These are phyloP conservation scores for Anaeromyces robustus DNA, from an alignment of 192 early-diverging fungal genomes.

Conservation along the genomic window DNA sequence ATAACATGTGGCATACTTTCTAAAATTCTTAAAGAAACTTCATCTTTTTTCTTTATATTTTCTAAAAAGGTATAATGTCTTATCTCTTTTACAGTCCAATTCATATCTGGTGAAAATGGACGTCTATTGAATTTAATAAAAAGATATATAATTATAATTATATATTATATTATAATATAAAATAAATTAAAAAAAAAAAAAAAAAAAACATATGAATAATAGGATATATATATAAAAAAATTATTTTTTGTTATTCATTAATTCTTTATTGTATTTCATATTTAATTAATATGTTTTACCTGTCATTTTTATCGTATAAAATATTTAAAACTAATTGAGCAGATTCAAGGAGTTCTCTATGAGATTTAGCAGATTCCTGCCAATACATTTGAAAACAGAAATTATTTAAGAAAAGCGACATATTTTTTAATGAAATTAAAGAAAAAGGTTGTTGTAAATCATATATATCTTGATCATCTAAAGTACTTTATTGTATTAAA, in stretches of 20 bases:
- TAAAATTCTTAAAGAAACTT: not conserved
- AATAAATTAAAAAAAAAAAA: too few relatives aligned
- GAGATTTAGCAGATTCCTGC: not conserved
- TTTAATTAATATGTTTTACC: not conserved
- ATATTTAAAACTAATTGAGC: not conserved
- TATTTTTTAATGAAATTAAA: conserved; percentile 22
- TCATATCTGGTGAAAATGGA: not conserved
- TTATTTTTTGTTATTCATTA: too few relatives aligned
- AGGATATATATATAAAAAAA: too few relatives aligned
- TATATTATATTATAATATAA: too few relatives aligned
- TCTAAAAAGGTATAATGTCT: not conserved
- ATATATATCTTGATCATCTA: conserved; percentile 48
- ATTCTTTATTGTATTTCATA: too few relatives aligned
- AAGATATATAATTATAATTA: not conserved
- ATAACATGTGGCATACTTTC: not conserved
- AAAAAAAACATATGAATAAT: too few relatives aligned
- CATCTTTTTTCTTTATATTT: not conserved
- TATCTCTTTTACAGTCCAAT: not conserved
- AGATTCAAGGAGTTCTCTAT: not conserved
- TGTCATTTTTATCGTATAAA: not conserved
- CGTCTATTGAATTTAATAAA: not conserved
- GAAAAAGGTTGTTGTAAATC: conserved; percentile 36
- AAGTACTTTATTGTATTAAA: conserved; percentile 14
- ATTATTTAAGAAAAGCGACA: conserved; percentile 41
- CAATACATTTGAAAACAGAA: conserved; percentile 44